Evolutionary conservation across 768 basidiomycete species (phyloP).

Genomic region (Clitopilus hobsonii): DNA sequence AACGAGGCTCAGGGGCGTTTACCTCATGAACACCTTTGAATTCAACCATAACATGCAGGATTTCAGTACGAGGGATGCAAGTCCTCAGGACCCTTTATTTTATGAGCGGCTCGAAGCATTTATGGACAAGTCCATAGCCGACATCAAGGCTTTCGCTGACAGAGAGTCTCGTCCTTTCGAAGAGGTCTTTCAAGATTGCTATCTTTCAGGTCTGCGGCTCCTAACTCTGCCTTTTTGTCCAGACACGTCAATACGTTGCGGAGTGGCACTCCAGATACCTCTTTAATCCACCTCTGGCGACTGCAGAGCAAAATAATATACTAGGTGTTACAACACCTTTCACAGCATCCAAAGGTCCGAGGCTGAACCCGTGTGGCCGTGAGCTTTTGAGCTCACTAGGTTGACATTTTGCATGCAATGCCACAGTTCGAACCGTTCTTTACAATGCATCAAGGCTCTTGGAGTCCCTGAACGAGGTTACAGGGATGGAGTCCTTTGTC

Average conservation of each 20-base stretch:
- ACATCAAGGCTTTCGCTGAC: conserved; percentile 57
- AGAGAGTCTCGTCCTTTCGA: conserved; percentile 56
- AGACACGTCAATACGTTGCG: conserved; percentile 52
- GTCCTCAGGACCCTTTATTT: conserved; percentile 47
- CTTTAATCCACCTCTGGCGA: conserved; percentile 26
- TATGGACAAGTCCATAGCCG: conserved; percentile 51
- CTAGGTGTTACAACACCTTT: conserved; percentile 8
- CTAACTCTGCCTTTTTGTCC: conserved; percentile 17
- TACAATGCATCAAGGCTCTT: conserved; percentile 46
- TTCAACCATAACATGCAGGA: conserved; percentile 25
- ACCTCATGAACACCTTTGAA: background rate
- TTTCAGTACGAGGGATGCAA: conserved; percentile 22
- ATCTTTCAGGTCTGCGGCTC: conserved; percentile 7
- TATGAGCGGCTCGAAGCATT: conserved; percentile 62
- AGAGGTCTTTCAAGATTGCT: conserved; percentile 39
- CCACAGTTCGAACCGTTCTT: conserved; percentile 42
- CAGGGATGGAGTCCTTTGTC: conserved; percentile 58
- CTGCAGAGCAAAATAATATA: conserved; percentile 4
- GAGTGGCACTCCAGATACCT: conserved; percentile 61
- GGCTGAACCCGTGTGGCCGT: conserved; percentile 2
- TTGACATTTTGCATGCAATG: conserved; percentile 7
- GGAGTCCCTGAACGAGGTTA: conserved; percentile 44
- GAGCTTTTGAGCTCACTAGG: conserved; percentile 10
- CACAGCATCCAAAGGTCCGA: conserved; percentile 13
- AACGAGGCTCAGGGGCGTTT: no score